Conservation (phyloP, 1,139 yeast genomes). For the Yamadazyma triangularis region DNA sequence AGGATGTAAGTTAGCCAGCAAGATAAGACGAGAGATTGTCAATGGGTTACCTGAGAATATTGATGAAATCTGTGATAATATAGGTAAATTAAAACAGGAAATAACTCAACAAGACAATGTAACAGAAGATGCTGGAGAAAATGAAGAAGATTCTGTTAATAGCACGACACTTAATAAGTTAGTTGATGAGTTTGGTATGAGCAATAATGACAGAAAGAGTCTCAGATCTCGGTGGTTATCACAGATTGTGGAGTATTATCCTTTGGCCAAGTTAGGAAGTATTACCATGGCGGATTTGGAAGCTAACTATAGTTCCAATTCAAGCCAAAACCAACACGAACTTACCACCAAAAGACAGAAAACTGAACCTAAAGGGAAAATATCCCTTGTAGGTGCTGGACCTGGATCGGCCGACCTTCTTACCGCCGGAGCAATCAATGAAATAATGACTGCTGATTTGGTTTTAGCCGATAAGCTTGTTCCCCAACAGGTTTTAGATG, state of each 20-base stretch:
- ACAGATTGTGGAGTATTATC: constrained; percentile 89
- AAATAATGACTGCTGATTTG: constrained; percentile 77
- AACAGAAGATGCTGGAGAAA: constrained; percentile 42
- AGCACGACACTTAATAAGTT: constrained; percentile 54
- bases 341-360: too few species aligned
- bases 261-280: constrained; percentile 57
- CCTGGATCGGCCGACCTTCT: constrained; percentile 85
- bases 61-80: constrained; percentile 60
- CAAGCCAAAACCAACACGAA: background rate
- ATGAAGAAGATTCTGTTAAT: constrained; percentile 70
- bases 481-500: constrained; percentile 78
- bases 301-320: background rate
- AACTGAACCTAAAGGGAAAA: constrained; percentile 44
- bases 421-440: constrained; percentile 81
- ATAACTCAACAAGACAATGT: constrained; percentile 62
- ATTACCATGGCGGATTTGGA: constrained; percentile 53
- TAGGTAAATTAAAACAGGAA: constrained; percentile 59
- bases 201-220: constrained; percentile 46
- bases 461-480: constrained; percentile 89
- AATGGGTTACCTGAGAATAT: constrained; percentile 64
- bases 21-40: constrained; percentile 73
- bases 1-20: constrained; percentile 82
- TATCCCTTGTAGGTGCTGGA: constrained; percentile 87
- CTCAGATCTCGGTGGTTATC: constrained; percentile 81
- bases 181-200: constrained; percentile 57